Conservation (phyloP, 306 rosid genomes). For the Hippophae gyantsensis region DNA sequence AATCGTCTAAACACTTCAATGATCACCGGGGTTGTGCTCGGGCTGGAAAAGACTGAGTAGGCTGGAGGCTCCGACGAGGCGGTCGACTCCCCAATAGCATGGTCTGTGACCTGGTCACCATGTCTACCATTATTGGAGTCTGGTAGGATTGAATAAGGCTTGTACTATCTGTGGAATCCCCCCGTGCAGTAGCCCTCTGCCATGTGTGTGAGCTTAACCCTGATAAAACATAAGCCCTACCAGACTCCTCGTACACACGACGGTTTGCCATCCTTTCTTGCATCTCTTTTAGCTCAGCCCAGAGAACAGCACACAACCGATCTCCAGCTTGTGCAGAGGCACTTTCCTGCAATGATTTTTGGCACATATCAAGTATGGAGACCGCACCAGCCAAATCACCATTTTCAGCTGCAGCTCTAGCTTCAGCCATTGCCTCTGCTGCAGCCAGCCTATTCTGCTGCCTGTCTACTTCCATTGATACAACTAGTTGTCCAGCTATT, state of each 20-base stretch:
- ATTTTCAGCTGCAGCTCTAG: conserved; percentile 61
- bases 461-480: conserved; percentile 75
- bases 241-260: conserved; percentile 66
- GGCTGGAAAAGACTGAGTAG: conserved; percentile 36
- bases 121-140: conserved; percentile 79
- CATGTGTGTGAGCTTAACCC: conserved; percentile 86
- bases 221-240: conserved; percentile 82
- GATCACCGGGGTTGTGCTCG: conserved; percentile 22
- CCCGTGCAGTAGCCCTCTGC: conserved; percentile 94
- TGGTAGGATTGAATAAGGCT: conserved; percentile 62
- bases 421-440: conserved; percentile 69
- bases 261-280: conserved; percentile 82
- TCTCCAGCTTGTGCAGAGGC: conserved; percentile 57
- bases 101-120: conserved; percentile 76
- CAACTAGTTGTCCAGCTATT: conserved; percentile 27
- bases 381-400: conserved; percentile 67
- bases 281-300: conserved; percentile 83
- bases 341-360: conserved; percentile 41
- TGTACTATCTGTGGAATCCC: conserved; percentile 71
- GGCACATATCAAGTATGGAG: conserved; percentile 51
- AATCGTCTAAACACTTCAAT: conserved; percentile 12
- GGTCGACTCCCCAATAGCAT: conserved; percentile 37
- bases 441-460: conserved; percentile 63
- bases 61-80: conserved; percentile 29
- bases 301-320: conserved; percentile 46